Base-by-base conservation (phyloP, 1,284 basidiomycete species). In the Megacollybia platyphylla region DNA sequence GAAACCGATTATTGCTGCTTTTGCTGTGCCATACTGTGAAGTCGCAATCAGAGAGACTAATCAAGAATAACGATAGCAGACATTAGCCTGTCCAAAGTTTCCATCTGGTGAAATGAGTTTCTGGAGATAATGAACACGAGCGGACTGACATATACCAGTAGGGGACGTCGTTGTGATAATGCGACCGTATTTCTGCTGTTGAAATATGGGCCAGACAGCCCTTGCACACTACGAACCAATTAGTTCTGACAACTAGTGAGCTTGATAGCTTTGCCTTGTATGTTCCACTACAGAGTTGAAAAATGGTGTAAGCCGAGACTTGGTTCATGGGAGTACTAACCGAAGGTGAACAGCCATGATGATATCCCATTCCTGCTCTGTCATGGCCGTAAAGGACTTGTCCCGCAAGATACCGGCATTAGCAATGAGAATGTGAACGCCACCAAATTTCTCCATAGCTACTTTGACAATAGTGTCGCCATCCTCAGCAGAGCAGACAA, bases 161-260 rank as follows among this genome's bases (percentile, higher is more conserved):
- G 86, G 82, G 4, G 93, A 97, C 46, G 83, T 79, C 24, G 93
- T 97, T 42, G 89, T 96, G 45, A 98, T 74, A 56, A 99, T 94
- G 45, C 96, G 82, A 28, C 96, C 94, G 58, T 86, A 97, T 65
- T 92, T 93, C 60, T 98, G 96, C 66, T 94, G 87, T 62, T 87
- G 83, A 75, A 98, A 97, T 56, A 91, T 71, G 3, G 94, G 92
- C 96, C 93, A 99, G 30, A 90, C 87, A 9, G 94, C 94, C 59
- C 96, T 90, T 44, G 80, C 84, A 54, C 87, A 89, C 82, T 10
- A 45, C n/a, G 37, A 24, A 29, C 41, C 4, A 41, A 9, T 35
- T 28, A 8, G 15, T 13, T 11, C 13, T n/a, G 4, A 7, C 36
- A 4, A 37, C 11, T n/a, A 7, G 8, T 36, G 30, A 20, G 18